Base-by-base conservation (phyloP, 805 yeast genomes). In the Zygosaccharomyces rouxii region DNA sequence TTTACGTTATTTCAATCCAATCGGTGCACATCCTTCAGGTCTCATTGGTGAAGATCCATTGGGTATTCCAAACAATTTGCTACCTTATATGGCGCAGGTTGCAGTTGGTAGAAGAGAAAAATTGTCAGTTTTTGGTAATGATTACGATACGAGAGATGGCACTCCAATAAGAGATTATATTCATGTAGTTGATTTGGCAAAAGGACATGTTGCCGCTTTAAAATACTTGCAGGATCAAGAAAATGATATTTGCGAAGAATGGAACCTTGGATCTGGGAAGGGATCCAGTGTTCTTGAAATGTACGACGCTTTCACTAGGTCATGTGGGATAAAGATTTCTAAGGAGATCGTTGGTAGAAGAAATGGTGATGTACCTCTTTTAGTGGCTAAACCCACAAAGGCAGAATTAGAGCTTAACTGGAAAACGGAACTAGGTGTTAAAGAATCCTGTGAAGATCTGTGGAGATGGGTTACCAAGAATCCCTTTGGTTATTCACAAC, bases 1-100 rank as follows among this genome's bases (percentile, higher is more conserved):
- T 43, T 70, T 87, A 59, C 76, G 94, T 49, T 87, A 86, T 68
- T 86, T 85, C 71, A 86, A 86, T 61, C 94, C 95, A 30, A 84
- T 85, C 55, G 95, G 95, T 33, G 92, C 94, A 14, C 95, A 86
- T 62, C 86, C 90, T 3, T 79, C 88, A 2, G 94, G 94, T 10
- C 67, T 80, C 30, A 73, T 86, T 51, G 95, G 95, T 33, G 95
- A 87, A 60, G 90, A 86, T 63, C 90, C 90, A 5, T 71, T 78
- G 51, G 90, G 90, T 11, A 73, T 80, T 44, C 92, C 95, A 42
- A 84, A 84, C 68, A 86, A 86, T 57, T 68, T 86, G 56, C 71
- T 87, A 54, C 94, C 94, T 3, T 82, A 71, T 62, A 72, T 86
- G 62, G 86, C 89, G 2, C 89, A 85, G 64, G 90, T 85, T 9